These are phyloP conservation scores for Macrophomina pseudophaseolina DNA, from an alignment of 2,329 filamentous ascomycete genomes.

Conservation along the genomic window DNA sequence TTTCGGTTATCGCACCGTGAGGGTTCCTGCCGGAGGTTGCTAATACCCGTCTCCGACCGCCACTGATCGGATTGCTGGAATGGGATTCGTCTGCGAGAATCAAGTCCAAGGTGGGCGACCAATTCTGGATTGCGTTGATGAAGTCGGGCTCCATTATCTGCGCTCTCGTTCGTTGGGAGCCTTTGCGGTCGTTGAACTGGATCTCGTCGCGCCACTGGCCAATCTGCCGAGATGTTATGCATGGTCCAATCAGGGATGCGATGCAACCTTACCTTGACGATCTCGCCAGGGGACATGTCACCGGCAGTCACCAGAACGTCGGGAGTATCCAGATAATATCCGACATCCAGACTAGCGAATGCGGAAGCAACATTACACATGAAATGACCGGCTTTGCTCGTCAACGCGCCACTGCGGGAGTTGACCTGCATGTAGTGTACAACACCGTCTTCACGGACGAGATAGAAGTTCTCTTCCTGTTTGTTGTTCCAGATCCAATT, in stretches of 20 bases:
- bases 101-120: conserved; percentile 59
- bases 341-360: conserved; percentile 74
- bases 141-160: conserved; percentile 52
- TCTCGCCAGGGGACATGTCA: conserved; percentile 75
- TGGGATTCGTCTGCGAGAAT: conserved; percentile 35
- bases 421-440: conserved; percentile 75
- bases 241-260: not conserved
- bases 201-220: conserved; percentile 26
- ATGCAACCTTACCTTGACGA: conserved; percentile 67
- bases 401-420: conserved; percentile 47
- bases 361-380: conserved; percentile 78
- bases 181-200: conserved; percentile 32
- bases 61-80: conserved; percentile 7
- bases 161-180: conserved; percentile 48
- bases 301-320: conserved; percentile 84
- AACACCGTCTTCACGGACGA: conserved; percentile 86
- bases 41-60: conserved; percentile 38
- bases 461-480: conserved; percentile 77
- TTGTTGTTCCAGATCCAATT: conserved; percentile 61
- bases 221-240: conserved; percentile 13
- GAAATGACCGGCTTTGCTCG: conserved; percentile 59
- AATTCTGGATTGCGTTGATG: conserved; percentile 68
- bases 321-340: conserved; percentile 60
- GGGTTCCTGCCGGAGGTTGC: conserved; percentile 51
- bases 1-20: conserved; percentile 50